Evolutionary conservation across 2,329 filamentous ascomycete species (phyloP).

Genomic region (Penicillium thymicola): DNA sequence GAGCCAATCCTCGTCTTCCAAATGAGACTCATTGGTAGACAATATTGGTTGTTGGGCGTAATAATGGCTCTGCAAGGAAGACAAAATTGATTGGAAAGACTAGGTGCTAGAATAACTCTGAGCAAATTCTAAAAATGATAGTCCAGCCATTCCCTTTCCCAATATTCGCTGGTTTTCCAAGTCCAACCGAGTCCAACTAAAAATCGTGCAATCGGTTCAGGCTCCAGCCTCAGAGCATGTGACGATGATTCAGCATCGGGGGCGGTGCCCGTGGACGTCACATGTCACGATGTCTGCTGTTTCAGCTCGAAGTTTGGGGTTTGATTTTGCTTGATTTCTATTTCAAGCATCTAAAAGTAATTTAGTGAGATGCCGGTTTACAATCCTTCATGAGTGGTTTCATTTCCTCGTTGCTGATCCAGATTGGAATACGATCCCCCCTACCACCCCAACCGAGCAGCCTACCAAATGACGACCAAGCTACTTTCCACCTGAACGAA

Average conservation of each 20-base stretch:
- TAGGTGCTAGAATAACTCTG: background rate
- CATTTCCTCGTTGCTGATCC: slow-evolving; percentile 43
- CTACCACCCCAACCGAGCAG: slow-evolving; percentile 33
- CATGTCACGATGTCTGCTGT: slow-evolving; percentile 5
- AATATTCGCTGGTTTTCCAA: background rate
- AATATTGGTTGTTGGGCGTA: background rate
- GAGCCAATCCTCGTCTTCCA: background rate
- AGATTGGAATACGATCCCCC: slow-evolving; percentile 44
- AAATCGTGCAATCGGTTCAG: background rate
- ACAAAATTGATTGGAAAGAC: background rate
- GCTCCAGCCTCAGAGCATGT: background rate
- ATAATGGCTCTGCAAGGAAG: background rate
- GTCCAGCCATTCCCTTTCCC: background rate
- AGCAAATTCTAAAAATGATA: background rate
- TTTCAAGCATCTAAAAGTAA: slow-evolving; percentile 2
- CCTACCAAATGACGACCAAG: slow-evolving; percentile 24
- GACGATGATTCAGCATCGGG: slow-evolving; percentile 24
- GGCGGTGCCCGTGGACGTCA: slow-evolving; percentile 10
- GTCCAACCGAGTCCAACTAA: background rate
- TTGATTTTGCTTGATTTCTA: slow-evolving; percentile 6
- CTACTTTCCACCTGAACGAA: slow-evolving; percentile 23
- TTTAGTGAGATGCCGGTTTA: slow-evolving; percentile 18
- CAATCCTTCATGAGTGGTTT: slow-evolving; percentile 44
- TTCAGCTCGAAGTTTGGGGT: background rate
- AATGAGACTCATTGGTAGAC: background rate